phyloP scores from a whole-genome alignment of 2,329 filamentous ascomycete species.

The Neonectria ditissima region DNA sequence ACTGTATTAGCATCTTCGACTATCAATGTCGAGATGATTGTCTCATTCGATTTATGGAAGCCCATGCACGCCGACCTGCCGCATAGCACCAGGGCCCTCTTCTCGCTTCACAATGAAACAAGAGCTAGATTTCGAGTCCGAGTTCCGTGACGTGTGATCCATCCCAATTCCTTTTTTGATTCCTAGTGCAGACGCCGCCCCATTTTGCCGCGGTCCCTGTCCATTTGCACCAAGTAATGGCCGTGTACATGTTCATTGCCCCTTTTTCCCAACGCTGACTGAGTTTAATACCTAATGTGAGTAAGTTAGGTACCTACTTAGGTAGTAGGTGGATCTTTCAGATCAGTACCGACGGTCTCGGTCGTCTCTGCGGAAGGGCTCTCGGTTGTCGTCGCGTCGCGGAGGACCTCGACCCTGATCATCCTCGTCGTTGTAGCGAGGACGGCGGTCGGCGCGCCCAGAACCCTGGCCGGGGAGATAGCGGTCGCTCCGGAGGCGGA shows the following conservation, averaged over 20 bases:
- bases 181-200: constrained; percentile 10
- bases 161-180: constrained; percentile 5
- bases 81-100: background rate
- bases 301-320: no score
- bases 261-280: background rate
- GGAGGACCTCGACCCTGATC: constrained; percentile 15
- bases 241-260: constrained; percentile 1
- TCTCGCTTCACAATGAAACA: background rate
- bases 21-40: background rate
- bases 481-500: constrained; percentile 48
- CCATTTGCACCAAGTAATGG: background rate
- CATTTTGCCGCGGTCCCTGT: background rate
- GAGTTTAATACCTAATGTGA: background rate
- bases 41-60: background rate
- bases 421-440: constrained; percentile 36
- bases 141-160: background rate
- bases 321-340: background rate
- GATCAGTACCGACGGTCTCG: constrained; percentile 28
- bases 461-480: constrained; percentile 47
- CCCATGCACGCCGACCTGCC: background rate
- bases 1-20: constrained; percentile 1
- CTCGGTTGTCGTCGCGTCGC: constrained; percentile 33
- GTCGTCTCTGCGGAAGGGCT: constrained; percentile 15
- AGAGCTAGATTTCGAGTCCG: background rate
- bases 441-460: constrained; percentile 39